These are phyloP conservation scores for Sergeia podlipaevii DNA, from an alignment of 208 protist genomes.

Conservation along the genomic window DNA sequence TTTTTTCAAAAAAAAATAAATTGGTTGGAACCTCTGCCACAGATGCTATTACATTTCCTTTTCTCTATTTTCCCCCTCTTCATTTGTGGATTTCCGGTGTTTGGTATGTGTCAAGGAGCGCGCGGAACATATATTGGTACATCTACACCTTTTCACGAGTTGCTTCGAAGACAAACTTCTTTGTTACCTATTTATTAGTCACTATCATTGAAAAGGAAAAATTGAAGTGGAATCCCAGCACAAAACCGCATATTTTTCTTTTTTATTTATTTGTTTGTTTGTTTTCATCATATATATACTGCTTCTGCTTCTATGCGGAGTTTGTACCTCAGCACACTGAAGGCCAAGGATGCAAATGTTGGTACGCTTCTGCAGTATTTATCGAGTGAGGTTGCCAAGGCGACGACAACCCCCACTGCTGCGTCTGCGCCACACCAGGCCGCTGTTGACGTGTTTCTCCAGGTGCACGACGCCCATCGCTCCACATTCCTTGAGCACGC, in stretches of 20 bases:
- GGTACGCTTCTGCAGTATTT: constrained; percentile 19
- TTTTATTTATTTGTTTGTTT: constrained; percentile 9
- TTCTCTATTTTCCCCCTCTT: no score
- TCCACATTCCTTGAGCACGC: constrained; percentile 63
- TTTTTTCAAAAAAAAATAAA: constrained; percentile 1
- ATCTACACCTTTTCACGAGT: not conserved
- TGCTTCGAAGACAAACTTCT: not conserved
- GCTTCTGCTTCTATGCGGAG: not conserved
- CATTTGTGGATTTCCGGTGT: no score
- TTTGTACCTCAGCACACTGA: constrained; percentile 7
- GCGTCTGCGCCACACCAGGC: constrained; percentile 3
- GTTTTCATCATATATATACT: not conserved
- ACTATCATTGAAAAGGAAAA: no score
- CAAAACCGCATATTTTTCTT: no score
- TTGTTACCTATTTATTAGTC: constrained; percentile 18
- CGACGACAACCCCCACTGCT: not conserved
- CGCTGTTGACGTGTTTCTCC: constrained; percentile 36
- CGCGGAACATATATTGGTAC: no score
- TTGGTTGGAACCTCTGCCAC: no score
- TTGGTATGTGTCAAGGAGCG: no score
- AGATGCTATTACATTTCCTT: no score
- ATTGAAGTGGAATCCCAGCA: no score
- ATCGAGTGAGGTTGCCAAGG: not conserved
- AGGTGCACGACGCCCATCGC: constrained; percentile 42
- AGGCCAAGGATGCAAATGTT: constrained; percentile 23